Percentiles rank a stretch among this genome's conserved stretches.
phyloP scores from a whole-genome alignment of 371 early-diverging fungal species.

The Mortierella sp. region DNA sequence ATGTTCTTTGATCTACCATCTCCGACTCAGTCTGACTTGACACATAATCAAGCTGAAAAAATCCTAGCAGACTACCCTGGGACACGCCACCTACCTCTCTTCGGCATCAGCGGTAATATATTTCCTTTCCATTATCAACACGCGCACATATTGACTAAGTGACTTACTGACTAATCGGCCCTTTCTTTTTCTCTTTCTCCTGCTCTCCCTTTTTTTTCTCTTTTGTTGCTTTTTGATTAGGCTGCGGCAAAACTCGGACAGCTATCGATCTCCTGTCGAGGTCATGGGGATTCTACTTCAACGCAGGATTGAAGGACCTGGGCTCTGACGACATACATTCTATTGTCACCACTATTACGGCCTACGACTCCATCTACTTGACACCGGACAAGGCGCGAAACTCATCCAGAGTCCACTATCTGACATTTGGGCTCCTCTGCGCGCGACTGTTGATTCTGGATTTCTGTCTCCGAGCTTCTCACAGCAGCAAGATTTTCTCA shows the following conservation, averaged over 20 bases:
- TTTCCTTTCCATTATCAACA: neutral
- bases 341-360: too few species aligned
- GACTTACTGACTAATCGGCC: neutral
- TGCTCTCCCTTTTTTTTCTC: neutral
- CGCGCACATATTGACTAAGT: neutral
- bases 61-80: neutral
- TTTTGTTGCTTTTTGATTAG: neutral
- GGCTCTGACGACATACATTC: slow-evolving; percentile 23
- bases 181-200: neutral
- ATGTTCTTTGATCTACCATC: slow-evolving; percentile 22
- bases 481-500: slow-evolving; percentile 12
- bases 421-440: slow-evolving; percentile 14
- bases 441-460: slow-evolving; percentile 24
- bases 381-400: neutral
- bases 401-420: slow-evolving; percentile 1
- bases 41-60: slow-evolving; percentile 15
- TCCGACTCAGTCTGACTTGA: neutral
- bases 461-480: neutral
- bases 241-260: slow-evolving; percentile 30
- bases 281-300: slow-evolving; percentile 33
- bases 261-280: slow-evolving; percentile 23
- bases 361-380: neutral
- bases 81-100: slow-evolving; percentile 16
- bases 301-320: slow-evolving; percentile 8
- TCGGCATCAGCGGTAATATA: slow-evolving; percentile 14